Evolutionary conservation across 2,329 filamentous ascomycete species (phyloP).

Genomic region (Aspergillus aculeatinus): DNA sequence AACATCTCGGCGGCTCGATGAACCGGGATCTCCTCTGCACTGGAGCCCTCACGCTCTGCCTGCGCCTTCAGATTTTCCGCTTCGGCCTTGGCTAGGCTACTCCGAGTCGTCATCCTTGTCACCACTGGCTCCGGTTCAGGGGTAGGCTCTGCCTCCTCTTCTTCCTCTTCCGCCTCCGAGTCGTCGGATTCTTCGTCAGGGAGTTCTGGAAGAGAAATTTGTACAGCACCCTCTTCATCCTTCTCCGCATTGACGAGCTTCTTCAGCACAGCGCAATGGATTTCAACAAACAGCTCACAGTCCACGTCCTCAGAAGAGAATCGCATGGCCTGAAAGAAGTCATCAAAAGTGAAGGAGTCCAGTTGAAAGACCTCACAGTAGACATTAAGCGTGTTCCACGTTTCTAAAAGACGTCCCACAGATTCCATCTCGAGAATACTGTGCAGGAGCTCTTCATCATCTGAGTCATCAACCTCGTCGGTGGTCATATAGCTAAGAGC

Average conservation of each 20-base stretch:
- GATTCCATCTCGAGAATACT: conserved; percentile 71
- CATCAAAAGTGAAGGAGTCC: conserved; percentile 97
- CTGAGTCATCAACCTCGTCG: conserved; percentile 56
- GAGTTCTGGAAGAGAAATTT: conserved; percentile 74
- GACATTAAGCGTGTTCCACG: conserved; percentile 97
- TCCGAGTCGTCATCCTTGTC: conserved; percentile 72
- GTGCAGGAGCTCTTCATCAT: conserved; percentile 47
- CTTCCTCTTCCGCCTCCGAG: conserved; percentile 60
- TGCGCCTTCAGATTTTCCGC: conserved; percentile 66
- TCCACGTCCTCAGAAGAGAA: conserved; percentile 70
- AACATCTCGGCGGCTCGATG: conserved; percentile 71
- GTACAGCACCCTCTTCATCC: conserved; percentile 71
- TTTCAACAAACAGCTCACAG: conserved; percentile 83
- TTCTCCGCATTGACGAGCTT: conserved; percentile 74
- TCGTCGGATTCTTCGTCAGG: conserved; percentile 69
- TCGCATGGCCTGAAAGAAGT: conserved; percentile 84
- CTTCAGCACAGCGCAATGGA: conserved; percentile 89
- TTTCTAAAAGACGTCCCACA: conserved; percentile 81
- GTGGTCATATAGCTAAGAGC: conserved; percentile 73
- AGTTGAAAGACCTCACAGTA: conserved; percentile 92
- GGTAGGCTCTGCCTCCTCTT: conserved; percentile 55
- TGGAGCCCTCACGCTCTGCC: conserved; percentile 51
- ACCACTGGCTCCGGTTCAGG: conserved; percentile 69
- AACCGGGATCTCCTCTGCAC: conserved; percentile 33
- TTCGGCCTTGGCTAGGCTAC: conserved; percentile 79